Conservation (phyloP, 108 stramenopile genomes). For the Hondaea fermentalgiana region DNA sequence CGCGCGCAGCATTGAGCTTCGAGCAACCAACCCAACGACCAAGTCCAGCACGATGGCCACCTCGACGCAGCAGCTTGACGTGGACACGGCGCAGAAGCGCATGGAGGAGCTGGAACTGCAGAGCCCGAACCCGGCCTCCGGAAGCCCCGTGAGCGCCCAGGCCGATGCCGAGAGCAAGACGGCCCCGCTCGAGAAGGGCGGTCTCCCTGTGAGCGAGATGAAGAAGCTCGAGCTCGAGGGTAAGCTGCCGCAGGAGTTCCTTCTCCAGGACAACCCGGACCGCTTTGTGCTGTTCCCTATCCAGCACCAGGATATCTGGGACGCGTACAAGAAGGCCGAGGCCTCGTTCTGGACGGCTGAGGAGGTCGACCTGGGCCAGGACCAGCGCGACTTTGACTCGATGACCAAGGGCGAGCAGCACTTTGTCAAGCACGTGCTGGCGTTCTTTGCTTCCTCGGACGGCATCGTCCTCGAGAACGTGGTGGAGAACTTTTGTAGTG, state of each 20-base stretch:
- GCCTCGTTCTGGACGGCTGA: conserved; percentile 99
- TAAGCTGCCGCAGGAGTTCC: conserved; percentile 37
- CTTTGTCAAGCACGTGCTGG: conserved; percentile 93
- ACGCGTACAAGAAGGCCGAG: conserved; percentile 97
- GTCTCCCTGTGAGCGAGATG: background rate
- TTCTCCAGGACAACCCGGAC: conserved; percentile 51
- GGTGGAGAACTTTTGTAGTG: conserved; percentile 88
- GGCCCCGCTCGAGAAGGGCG: background rate
- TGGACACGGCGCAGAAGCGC: background rate
- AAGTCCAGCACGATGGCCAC: background rate
- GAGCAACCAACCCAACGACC: background rate
- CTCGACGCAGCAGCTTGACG: background rate
- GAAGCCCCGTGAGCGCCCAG: background rate
- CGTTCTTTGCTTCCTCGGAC: conserved; percentile 98
- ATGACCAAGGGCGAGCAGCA: conserved; percentile 86
- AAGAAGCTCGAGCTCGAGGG: conserved; percentile 4
- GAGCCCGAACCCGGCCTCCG: background rate
- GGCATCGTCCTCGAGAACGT: conserved; percentile 99
- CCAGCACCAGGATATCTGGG: conserved; percentile 82
- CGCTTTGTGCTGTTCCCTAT: conserved; percentile 98
- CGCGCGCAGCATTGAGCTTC: background rate
- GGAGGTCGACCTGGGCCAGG: conserved; percentile 91
- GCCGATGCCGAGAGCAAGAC: background rate
- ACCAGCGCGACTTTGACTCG: conserved; percentile 75
- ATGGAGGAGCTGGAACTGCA: background rate